Evolutionary conservation across 176 grass and related monocot species (phyloP), one percentile per base, ranked within the genome.

Genomic region (Tillandsia fasciculata): DNA sequence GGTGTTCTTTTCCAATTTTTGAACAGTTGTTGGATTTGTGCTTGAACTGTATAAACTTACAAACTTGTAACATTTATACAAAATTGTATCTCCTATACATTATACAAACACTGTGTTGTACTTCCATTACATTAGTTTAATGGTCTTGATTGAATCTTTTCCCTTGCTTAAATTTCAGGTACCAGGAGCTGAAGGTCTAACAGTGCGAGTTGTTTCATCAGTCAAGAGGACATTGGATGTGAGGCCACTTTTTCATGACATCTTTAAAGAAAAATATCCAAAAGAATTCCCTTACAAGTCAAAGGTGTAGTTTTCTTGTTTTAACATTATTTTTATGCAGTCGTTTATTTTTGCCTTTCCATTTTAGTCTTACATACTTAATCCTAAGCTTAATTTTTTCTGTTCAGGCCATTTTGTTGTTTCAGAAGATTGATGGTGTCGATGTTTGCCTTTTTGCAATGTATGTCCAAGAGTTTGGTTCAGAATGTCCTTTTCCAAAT

Each of bases 391-490:
- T 52, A 72, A 11, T 81, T 5, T 82, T 76, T 73, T 42, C 68
- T 80, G 59, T 81, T 50, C 77, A 97, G 93, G 89, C 89, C 52
- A 83, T 97, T 83, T 64, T 97, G 65, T 85, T 97, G 73, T 97
- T 92, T 79, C 93, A 97, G 72, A 92, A 87, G 74, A 87, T 87
- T 75, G 84, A 92, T 79, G 89, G 93, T 68, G 71, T 83, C 28
- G 89, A 97, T 81, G 89, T 97, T 82, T 97, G 89, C 70, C 81
- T 97, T n/a, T 97, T 97, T 7, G 93, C 81, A 56, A 97, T 97
- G 93, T 97, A 97, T 89, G 89, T 97, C 29, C 93, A 97, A 85
- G 93, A 96, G 75, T 92, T 92, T 68, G 86, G 93, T 76, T 96
- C 84, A 56, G 66, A 80, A 65, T 90, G 86, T 74, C 70, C 83